A percentile compares a stretch with the other conserved stretches of the same genome.
Conservation (phyloP, 768 basidiomycete species). For the Panaeolus cyanescens region DNA sequence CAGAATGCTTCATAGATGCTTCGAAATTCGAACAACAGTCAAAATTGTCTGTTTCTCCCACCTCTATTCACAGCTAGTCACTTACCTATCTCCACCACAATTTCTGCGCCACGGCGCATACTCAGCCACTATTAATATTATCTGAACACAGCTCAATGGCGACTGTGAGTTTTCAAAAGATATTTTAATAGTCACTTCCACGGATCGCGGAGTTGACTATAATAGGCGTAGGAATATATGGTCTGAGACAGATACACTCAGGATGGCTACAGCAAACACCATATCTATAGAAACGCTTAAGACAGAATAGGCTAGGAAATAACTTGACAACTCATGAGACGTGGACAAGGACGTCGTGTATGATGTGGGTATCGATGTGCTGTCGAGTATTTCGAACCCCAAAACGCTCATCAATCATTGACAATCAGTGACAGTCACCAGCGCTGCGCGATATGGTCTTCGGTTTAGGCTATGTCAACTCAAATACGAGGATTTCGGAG, state of each 20-base stretch:
- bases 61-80: background rate
- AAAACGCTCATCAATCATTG: background rate
- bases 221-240: background rate
- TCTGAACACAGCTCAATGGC: background rate
- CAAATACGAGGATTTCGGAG: constrained; percentile 1
- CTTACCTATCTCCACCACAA: background rate
- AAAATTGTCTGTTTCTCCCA: background rate
- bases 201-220: constrained; percentile 1
- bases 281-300: background rate
- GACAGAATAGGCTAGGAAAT: background rate
- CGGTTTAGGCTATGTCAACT: constrained; percentile 1
- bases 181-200: background rate
- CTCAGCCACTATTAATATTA: background rate
- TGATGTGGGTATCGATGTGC: background rate
- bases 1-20: background rate
- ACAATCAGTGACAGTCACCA: background rate
- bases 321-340: background rate
- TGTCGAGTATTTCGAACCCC: background rate
- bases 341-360: no score
- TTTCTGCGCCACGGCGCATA: background rate
- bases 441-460: background rate
- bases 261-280: background rate
- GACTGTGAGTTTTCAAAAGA: background rate
- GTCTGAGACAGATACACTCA: background rate
- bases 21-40: background rate